These are phyloP conservation scores for Aegilops bicornis DNA, from an alignment of 176 grass and related monocot genomes.

Conservation along the genomic window DNA sequence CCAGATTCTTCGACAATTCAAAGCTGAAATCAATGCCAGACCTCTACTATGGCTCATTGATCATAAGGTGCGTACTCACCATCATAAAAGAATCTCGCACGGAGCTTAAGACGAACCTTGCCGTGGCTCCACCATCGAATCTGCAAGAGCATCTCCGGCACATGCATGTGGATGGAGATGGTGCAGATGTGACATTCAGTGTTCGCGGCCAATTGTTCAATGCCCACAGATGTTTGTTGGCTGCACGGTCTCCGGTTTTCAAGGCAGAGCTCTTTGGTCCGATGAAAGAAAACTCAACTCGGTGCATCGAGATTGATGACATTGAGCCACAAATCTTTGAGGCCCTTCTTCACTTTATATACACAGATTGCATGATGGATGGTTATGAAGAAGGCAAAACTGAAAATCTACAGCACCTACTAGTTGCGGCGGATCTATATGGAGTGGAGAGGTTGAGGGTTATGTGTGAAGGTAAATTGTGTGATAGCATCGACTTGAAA, in stretches of 20 bases:
- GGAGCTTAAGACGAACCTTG: background rate
- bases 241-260: conserved; percentile 27
- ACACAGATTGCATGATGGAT: background rate
- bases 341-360: conserved; percentile 23
- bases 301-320: conserved; percentile 5
- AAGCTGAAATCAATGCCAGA: background rate
- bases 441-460: conserved; percentile 9
- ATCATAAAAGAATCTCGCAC: background rate
- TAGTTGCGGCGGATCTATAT: conserved; percentile 19
- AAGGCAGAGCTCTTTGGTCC: conserved; percentile 7
- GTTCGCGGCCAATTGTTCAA: background rate
- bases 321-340: conserved; percentile 16
- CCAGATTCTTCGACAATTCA: background rate
- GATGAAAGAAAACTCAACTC: background rate
- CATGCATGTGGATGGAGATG: background rate
- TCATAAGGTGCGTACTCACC: background rate
- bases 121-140: background rate
- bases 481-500: background rate
- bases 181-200: conserved; percentile 21
- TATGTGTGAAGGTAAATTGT: conserved; percentile 17
- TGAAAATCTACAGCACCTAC: conserved; percentile 8
- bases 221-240: conserved; percentile 24
- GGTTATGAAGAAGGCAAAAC: background rate
- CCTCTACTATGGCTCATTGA: background rate
- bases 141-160: background rate